phyloP scores from a whole-genome alignment of 768 basidiomycete species.

The Kwoniella sp. region DNA sequence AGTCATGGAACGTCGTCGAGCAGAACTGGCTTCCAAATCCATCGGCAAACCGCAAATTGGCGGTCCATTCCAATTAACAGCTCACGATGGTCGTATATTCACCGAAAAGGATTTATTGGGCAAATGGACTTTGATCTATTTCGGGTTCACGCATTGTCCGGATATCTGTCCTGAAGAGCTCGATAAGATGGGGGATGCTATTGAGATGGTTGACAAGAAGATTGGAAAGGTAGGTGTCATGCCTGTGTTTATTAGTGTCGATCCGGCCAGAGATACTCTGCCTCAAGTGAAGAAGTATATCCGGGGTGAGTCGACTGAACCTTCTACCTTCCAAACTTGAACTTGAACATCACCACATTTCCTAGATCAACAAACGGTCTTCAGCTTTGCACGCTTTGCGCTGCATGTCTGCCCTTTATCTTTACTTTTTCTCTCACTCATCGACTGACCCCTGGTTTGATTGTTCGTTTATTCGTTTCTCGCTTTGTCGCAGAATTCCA shows the following conservation, averaged over 20 bases:
- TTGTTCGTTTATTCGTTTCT: neutral
- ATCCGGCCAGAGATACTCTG: slow-evolving; percentile 85
- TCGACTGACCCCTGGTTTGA: neutral
- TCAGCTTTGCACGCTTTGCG: no score
- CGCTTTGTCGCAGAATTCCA: slow-evolving; percentile 72
- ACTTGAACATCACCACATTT: no score
- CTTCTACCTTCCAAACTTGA: no score
- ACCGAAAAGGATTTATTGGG: slow-evolving; percentile 81
- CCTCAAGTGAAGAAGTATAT: slow-evolving; percentile 59
- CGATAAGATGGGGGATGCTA: slow-evolving; percentile 83
- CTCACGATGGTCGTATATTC: slow-evolving; percentile 61
- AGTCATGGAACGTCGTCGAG: slow-evolving; percentile 73
- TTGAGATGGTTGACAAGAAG: slow-evolving; percentile 58
- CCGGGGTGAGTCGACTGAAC: slow-evolving; percentile 54
- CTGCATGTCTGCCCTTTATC: no score
- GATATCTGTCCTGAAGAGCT: slow-evolving; percentile 98
- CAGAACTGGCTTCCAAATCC: slow-evolving; percentile 70
- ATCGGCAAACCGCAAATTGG: slow-evolving; percentile 87
- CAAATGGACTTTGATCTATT: slow-evolving; percentile 80
- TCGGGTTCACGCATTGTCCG: slow-evolving; percentile 99
- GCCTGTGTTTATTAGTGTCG: slow-evolving; percentile 93
- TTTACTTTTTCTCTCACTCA: no score
- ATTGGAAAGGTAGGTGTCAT: slow-evolving; percentile 6
- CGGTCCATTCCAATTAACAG: slow-evolving; percentile 78
- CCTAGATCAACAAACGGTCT: no score